Percentiles rank a stretch among this genome's conserved stretches.
Evolutionary conservation across 2,329 filamentous ascomycete species (phyloP).

Genomic region (Fusarium falciforme): DNA sequence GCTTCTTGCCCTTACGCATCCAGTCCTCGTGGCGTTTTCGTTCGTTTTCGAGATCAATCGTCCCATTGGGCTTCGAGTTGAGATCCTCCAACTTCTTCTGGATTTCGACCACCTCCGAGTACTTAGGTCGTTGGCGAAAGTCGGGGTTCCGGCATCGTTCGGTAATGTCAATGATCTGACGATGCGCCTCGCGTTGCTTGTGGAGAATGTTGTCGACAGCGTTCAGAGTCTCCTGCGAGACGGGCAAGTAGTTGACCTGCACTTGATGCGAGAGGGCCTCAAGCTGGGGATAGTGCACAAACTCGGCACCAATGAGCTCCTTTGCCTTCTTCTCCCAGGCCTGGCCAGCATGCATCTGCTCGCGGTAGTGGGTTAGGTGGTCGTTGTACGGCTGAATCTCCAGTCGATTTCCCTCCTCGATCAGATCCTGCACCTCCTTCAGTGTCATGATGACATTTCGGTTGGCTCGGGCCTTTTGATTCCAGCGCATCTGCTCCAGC

Average conservation of each 20-base stretch:
- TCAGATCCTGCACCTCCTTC: slow-evolving; percentile 81
- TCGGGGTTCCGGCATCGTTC: slow-evolving; percentile 81
- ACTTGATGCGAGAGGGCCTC: slow-evolving; percentile 92
- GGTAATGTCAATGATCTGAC: slow-evolving; percentile 84
- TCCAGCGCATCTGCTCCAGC: slow-evolving; percentile 90
- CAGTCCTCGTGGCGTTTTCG: slow-evolving; percentile 97
- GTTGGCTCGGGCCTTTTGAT: slow-evolving; percentile 76
- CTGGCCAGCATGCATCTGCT: slow-evolving; percentile 81
- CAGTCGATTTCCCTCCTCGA: slow-evolving; percentile 80
- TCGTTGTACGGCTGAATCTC: slow-evolving; percentile 85
- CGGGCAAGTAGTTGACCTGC: slow-evolving; percentile 75
- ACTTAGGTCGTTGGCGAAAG: slow-evolving; percentile 83
- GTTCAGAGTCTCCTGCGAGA: slow-evolving; percentile 82
- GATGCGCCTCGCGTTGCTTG: slow-evolving; percentile 94
- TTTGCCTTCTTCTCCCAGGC: slow-evolving; percentile 94
- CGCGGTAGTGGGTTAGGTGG: slow-evolving; percentile 79
- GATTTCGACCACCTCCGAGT: slow-evolving; percentile 89
- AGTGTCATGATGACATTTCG: slow-evolving; percentile 76
- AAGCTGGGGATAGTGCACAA: slow-evolving; percentile 92
- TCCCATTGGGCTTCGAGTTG: slow-evolving; percentile 91
- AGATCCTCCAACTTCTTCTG: slow-evolving; percentile 88
- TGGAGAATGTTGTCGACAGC: slow-evolving; percentile 91
- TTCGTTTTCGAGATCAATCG: slow-evolving; percentile 92
- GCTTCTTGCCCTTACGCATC: slow-evolving; percentile 98
- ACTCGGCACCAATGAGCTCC: slow-evolving; percentile 91